Conservation (phyloP, 148 eudicot species). For the Fagopyrum esculentum region DNA sequence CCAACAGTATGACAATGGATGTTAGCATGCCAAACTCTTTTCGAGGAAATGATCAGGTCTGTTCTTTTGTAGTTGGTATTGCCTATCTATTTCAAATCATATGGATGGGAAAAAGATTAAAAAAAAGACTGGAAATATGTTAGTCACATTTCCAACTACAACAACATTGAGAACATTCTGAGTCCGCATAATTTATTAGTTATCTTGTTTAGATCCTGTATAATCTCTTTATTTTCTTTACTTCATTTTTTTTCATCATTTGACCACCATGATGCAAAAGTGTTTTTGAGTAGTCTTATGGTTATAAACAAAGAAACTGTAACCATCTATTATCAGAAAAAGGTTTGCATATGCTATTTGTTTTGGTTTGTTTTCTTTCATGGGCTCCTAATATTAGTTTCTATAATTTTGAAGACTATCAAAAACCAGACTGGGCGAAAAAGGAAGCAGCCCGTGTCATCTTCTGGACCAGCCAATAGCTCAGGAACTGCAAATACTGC, state of each 20-base stretch:
- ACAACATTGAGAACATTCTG: not conserved
- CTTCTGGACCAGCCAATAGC: slow-evolving; percentile 97
- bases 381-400: slow-evolving; percentile 25
- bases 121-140: too few species aligned
- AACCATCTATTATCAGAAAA: not conserved
- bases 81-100: not conserved
- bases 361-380: not conserved
- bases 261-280: not conserved
- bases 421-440: slow-evolving; percentile 84
- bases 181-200: not conserved
- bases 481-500: slow-evolving; percentile 96
- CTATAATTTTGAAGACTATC: slow-evolving; percentile 42
- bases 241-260: not conserved
- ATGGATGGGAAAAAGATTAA: not conserved
- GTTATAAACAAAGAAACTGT: not conserved
- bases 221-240: not conserved
- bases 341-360: not conserved
- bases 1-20: slow-evolving; percentile 53
- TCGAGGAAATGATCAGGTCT: slow-evolving; percentile 85
- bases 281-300: not conserved
- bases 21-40: slow-evolving; percentile 67
- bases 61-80: slow-evolving; percentile 14
- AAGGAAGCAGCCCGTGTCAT: slow-evolving; percentile 84
- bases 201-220: not conserved
- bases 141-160: not conserved